Conservation (phyloP, 2,329 filamentous ascomycete genomes). For the Diplodia scrobiculata region DNA sequence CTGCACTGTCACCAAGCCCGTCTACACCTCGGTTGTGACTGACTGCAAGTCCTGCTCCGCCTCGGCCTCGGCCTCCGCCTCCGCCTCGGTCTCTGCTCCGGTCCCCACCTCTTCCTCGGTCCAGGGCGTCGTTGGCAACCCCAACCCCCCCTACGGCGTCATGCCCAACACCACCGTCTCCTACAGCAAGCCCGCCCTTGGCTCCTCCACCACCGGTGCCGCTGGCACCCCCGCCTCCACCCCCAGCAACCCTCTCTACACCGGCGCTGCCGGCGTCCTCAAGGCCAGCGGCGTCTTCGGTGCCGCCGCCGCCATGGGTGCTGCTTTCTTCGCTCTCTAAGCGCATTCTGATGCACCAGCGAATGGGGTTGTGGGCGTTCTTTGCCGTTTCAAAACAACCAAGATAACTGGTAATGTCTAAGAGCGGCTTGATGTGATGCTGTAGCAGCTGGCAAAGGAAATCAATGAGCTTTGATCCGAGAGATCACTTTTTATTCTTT, state of each 20-base stretch:
- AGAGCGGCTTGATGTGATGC: constrained; percentile 3
- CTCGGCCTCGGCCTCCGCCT: constrained; percentile 4
- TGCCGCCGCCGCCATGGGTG: constrained; percentile 39
- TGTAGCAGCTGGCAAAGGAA: not conserved
- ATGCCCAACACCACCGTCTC: constrained; percentile 35
- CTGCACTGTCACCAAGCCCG: constrained; percentile 37
- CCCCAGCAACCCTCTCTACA: constrained; percentile 44
- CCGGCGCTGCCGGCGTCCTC: constrained; percentile 51
- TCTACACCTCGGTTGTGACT: constrained; percentile 28
- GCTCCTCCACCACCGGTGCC: constrained; percentile 32
- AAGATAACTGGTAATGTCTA: constrained; percentile 26
- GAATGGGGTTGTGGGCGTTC: not conserved
- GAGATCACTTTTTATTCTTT: not conserved
- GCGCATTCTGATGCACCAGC: not conserved
- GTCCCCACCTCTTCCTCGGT: constrained; percentile 12
- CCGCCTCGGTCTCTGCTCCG: constrained; percentile 2
- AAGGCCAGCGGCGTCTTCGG: constrained; percentile 52
- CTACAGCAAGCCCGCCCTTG: constrained; percentile 37
- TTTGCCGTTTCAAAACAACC: constrained; percentile 7
- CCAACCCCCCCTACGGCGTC: constrained; percentile 38
- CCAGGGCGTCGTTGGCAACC: constrained; percentile 29
- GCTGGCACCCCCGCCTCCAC: constrained; percentile 37
- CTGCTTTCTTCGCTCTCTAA: constrained; percentile 29
- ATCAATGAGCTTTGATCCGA: constrained; percentile 16
- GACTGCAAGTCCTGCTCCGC: constrained; percentile 27